A percentile compares a stretch with the other conserved stretches of the same genome.
Conservation (phyloP, 1,284 basidiomycete species). For the Peniophora sp. region DNA sequence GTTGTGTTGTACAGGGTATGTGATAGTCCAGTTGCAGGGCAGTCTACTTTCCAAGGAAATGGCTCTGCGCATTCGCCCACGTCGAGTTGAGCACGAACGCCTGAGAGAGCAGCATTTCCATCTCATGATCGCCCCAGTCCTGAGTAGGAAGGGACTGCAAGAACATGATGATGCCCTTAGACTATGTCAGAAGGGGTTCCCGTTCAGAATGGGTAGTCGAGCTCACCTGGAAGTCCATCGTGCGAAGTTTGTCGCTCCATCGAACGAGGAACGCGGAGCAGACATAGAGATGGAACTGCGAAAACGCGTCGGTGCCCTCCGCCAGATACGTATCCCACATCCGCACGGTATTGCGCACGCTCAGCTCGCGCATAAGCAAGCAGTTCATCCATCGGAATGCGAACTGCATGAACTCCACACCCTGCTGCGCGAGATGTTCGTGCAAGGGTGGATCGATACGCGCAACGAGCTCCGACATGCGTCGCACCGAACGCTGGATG, state of each 20-base stretch:
- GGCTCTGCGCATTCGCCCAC: slow-evolving; percentile 93
- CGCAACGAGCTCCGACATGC: slow-evolving; percentile 88
- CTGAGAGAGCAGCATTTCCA: slow-evolving; percentile 91
- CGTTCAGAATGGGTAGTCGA: slow-evolving; percentile 4
- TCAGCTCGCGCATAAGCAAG: slow-evolving; percentile 92
- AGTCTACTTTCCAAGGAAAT: slow-evolving; percentile 52
- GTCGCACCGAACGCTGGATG: slow-evolving; percentile 83
- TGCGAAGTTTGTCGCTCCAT: slow-evolving; percentile 83
- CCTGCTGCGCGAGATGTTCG: slow-evolving; percentile 78
- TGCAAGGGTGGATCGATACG: slow-evolving; percentile 85
- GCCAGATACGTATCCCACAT: slow-evolving; percentile 99
- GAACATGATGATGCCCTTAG: slow-evolving; percentile 97
- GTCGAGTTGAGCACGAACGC: slow-evolving; percentile 92
- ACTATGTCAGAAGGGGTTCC: slow-evolving; percentile 2
- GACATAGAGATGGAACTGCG: slow-evolving; percentile 94
- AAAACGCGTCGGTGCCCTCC: slow-evolving; percentile 92
- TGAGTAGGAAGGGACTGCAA: slow-evolving; percentile 94
- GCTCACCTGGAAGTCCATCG: slow-evolving; percentile 93
- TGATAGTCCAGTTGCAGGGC: not conserved
- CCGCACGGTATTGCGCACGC: slow-evolving; percentile 87
- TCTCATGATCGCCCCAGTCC: slow-evolving; percentile 91
- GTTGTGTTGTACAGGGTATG: slow-evolving; percentile 3
- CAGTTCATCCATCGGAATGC: slow-evolving; percentile 99
- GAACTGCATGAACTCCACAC: slow-evolving; percentile 98
- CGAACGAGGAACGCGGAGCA: slow-evolving; percentile 91